Evolutionary conservation across 208 protist species (phyloP).

Genomic region (Leishmania tropica): DNA sequence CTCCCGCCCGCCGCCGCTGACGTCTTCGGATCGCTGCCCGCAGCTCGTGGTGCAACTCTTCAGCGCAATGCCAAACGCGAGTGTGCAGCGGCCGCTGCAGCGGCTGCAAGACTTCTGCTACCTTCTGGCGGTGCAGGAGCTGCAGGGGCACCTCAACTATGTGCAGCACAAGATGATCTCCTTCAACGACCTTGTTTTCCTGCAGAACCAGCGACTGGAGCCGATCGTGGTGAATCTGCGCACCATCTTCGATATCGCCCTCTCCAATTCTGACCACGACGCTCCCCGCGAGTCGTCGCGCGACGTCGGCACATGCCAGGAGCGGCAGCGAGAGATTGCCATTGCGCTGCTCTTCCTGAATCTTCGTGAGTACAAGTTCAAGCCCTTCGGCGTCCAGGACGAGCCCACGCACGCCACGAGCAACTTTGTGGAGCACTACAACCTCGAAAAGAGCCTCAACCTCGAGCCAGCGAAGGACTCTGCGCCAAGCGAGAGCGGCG

Average conservation of each 20-base stretch:
- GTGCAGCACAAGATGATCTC: constrained; percentile 84
- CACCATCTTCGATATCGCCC: constrained; percentile 8
- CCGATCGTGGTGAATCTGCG: constrained; percentile 53
- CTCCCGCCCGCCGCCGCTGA: constrained; percentile 51
- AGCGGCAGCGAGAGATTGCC: constrained; percentile 39
- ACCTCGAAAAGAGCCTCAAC: constrained; percentile 49
- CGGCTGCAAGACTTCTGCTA: constrained; percentile 89
- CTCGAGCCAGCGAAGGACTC: constrained; percentile 17
- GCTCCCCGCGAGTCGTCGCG: background rate
- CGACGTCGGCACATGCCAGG: constrained; percentile 1
- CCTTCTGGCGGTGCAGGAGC: constrained; percentile 84
- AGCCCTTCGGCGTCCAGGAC: constrained; percentile 75
- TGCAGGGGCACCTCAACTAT: constrained; percentile 89
- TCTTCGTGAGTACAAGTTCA: constrained; percentile 88
- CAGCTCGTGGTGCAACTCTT: constrained; percentile 86
- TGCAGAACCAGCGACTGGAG: constrained; percentile 74
- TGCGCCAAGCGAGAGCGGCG: background rate
- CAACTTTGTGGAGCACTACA: constrained; percentile 89
- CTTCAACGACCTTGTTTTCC: constrained; percentile 83
- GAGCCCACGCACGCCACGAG: constrained; percentile 54
- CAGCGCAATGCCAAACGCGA: constrained; percentile 64
- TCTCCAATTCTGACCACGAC: background rate
- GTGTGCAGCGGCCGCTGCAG: constrained; percentile 63
- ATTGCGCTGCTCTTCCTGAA: constrained; percentile 70
- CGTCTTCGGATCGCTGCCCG: constrained; percentile 62